Evolutionary conservation across 495 filamentous ascomycete genomes (phyloP), one percentile per base, ranked within the genome.

Genomic region (Stereocaulon alpinum): DNA sequence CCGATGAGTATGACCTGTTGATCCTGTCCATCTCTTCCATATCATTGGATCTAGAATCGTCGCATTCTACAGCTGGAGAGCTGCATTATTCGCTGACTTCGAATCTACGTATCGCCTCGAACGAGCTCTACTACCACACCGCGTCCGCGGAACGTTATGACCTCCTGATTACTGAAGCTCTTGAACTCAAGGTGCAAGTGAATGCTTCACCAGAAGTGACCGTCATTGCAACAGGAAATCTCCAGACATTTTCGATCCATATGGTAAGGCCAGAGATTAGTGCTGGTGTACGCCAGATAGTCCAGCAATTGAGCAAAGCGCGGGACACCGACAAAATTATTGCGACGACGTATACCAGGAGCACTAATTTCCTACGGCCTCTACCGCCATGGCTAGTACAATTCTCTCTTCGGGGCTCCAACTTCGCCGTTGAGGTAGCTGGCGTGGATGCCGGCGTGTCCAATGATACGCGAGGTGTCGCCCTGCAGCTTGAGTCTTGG

Each of bases 51-150:
- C 77, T 91, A 20, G 93, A 99, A 67, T 96, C 93, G 5, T 94
- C 88, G 12, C 93, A 99, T 72, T 94, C 91, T 22, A 77, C 85
- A 6, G 85, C 87, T 48, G 90, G 86, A 40, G 87, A 95, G 14
- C 74, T 86, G 6, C 88, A 95, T 66, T 99, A 99, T 69, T 85
- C 86, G 22, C 74, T 99, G 11, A 81, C 82, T 9, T 88, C 90
- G 1, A 86, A 86, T 11, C 83, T 93, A 67, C 81, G 94, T 43
- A 75, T 96, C 47, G 83, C 87, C 55, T 88, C 88, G 2, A 91
- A 99, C 67, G 83, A 93, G 63, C 79, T 99, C 5, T 99, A 97
- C 71, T 99, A 99, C 68, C 94, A 95, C 65, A 96, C 90, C 0
- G 84, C 82, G 6, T 81, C 84, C 7, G 85, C 89, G 0, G 81